Evolutionary conservation across 805 yeast genomes (phyloP).

Genomic region (Tetrapisispora namnaoensis): DNA sequence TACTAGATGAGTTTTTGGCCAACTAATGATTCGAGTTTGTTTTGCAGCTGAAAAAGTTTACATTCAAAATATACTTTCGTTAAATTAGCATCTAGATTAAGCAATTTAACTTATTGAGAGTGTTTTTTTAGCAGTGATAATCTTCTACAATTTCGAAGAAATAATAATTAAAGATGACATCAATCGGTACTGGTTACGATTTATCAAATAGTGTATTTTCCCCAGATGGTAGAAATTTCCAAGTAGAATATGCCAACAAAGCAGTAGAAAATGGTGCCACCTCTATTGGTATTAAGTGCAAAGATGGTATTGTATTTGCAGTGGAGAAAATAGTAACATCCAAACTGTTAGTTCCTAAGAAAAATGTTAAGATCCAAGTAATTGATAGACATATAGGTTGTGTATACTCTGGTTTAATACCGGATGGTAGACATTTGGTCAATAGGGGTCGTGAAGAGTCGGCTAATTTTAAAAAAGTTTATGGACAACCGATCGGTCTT

Average conservation of each 20-base stretch:
- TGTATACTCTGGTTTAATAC: constrained; percentile 87
- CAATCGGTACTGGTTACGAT: constrained; percentile 99
- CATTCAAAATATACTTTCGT: no score
- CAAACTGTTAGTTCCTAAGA: constrained; percentile 78
- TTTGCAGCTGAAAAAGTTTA: neutral
- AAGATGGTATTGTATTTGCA: constrained; percentile 93
- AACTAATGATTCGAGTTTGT: no score
- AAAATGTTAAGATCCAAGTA: constrained; percentile 84
- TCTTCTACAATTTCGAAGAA: no score
- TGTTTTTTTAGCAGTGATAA: no score
- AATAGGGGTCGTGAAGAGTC: constrained; percentile 90
- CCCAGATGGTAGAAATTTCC: constrained; percentile 89
- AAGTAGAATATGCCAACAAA: constrained; percentile 94
- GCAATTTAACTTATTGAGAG: no score
- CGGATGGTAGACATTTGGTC: constrained; percentile 94
- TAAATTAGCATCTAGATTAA: no score
- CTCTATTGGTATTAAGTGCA: constrained; percentile 82
- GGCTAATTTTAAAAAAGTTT: constrained; percentile 60
- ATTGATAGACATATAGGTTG: constrained; percentile 91
- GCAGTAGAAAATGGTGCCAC: constrained; percentile 98
- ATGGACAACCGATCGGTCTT: constrained; percentile 67
- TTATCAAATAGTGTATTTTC: constrained; percentile 88
- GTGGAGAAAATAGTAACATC: constrained; percentile 89
- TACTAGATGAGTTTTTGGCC: no score
- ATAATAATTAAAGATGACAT: constrained; percentile 40